These are phyloP conservation scores for Petunia hybrid DNA, from an alignment of 305 asterid species.

Conservation along the genomic window DNA sequence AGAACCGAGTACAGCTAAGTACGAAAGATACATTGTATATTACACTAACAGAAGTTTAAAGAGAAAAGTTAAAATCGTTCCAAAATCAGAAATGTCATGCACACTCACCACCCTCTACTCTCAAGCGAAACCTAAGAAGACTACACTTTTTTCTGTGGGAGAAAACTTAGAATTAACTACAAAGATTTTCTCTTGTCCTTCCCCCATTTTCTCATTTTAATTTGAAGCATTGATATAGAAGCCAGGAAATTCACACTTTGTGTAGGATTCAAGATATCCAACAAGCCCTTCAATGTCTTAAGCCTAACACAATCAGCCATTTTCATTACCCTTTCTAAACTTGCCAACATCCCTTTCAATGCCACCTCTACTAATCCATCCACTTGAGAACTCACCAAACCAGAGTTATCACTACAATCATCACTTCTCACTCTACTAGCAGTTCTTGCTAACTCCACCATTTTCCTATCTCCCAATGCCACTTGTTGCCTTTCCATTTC, in stretches of 20 bases:
- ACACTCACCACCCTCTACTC: neutral
- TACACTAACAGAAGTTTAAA: neutral
- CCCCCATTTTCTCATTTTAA: conserved; percentile 69
- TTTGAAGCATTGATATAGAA: conserved; percentile 52
- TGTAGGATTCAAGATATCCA: conserved; percentile 57
- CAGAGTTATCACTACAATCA: conserved; percentile 14
- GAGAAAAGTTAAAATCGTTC: neutral
- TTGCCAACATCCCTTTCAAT: conserved; percentile 44
- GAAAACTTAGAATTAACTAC: neutral
- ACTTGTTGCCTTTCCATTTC: conserved; percentile 81
- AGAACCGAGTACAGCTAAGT: neutral
- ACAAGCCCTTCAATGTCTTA: conserved; percentile 61
- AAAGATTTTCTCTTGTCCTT: conserved; percentile 23
- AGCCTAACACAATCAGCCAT: conserved; percentile 79
- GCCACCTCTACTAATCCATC: conserved; percentile 53
- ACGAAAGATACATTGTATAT: neutral
- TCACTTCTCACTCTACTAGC: conserved; percentile 26
- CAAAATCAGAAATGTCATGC: neutral
- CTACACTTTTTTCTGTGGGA: too few species aligned
- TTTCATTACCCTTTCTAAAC: conserved; percentile 70
- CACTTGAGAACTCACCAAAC: conserved; percentile 28
- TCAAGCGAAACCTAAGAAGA: neutral
- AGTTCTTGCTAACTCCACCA: conserved; percentile 53
- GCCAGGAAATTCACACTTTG: conserved; percentile 65
- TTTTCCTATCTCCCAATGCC: conserved; percentile 55